A percentile compares a stretch with the other conserved stretches of the same genome.
These are phyloP conservation scores for Taxillus chinensis DNA, from an alignment of 164 flowering plant genomes.

Conservation along the genomic window DNA sequence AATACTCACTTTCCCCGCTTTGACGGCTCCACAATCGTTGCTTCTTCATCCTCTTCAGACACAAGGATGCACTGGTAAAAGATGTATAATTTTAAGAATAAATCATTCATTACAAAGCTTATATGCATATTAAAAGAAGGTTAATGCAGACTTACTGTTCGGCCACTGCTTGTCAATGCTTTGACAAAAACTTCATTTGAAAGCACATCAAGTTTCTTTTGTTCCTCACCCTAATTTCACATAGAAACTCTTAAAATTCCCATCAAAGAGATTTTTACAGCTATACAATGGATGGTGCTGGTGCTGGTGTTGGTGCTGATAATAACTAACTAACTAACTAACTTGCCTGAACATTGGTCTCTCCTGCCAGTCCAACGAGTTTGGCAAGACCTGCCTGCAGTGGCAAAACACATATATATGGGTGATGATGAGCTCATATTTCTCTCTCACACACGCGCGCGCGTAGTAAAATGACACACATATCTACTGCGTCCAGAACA, in stretches of 20 bases:
- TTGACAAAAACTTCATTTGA: conserved; percentile 93
- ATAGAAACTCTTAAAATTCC: background rate
- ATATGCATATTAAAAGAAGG: background rate
- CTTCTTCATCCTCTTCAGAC: conserved; percentile 98
- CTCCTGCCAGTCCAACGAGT: conserved; percentile 91
- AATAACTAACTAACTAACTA: background rate
- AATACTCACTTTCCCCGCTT: conserved; percentile 68
- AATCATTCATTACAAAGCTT: background rate
- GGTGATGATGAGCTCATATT: too few relatives aligned
- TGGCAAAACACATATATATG: conserved; percentile 12
- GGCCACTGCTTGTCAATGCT: conserved; percentile 90
- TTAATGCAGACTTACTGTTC: conserved; percentile 59
- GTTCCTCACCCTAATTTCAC: conserved; percentile 80
- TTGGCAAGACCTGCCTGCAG: conserved; percentile 97
- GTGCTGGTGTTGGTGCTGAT: background rate
- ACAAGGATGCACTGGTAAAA: conserved; percentile 75
- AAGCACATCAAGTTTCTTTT: conserved; percentile 93
- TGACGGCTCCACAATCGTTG: conserved; percentile 72
- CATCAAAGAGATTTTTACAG: background rate
- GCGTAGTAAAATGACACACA: too few relatives aligned
- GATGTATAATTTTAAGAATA: conserved; percentile 1
- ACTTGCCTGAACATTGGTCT: conserved; percentile 83
- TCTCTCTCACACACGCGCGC: too few relatives aligned
- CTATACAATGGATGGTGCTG: background rate
- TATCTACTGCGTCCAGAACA: too few relatives aligned